phyloP scores from a whole-genome alignment of 495 filamentous ascomycete species.

The Amphirosellinia nigrospora region DNA sequence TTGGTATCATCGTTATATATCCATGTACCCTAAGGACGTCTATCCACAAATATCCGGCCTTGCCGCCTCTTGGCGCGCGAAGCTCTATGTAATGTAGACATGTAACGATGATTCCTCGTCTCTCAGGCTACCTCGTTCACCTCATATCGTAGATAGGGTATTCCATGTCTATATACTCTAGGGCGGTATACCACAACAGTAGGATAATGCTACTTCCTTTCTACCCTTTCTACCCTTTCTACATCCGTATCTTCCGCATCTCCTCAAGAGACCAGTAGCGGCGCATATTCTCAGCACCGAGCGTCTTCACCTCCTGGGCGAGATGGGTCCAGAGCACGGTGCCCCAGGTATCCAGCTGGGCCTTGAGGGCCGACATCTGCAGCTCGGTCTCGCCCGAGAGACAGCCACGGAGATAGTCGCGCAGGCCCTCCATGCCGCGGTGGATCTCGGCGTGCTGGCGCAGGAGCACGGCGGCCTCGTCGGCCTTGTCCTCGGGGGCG shows the following conservation, averaged over 20 bases:
- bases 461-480: conserved; percentile 64
- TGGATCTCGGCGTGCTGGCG: conserved; percentile 86
- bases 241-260: conserved; percentile 76
- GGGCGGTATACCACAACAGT: neutral
- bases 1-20: neutral
- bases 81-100: neutral
- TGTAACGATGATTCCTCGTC: neutral
- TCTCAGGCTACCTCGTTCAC: neutral
- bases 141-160: neutral
- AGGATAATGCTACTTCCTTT: neutral
- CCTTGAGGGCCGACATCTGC: conserved; percentile 69
- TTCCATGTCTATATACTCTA: neutral
- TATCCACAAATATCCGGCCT: neutral
- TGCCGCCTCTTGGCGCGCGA: neutral
- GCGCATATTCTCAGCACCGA: conserved; percentile 87
- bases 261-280: conserved; percentile 80
- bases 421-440: conserved; percentile 74
- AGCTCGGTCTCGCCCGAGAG: conserved; percentile 69
- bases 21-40: neutral
- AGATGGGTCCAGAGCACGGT: conserved; percentile 74
- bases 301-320: conserved; percentile 71
- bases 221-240: no score
- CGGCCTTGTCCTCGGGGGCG: conserved; percentile 30
- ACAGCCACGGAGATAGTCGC: conserved; percentile 70
- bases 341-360: conserved; percentile 69